Percentiles rank a stretch among this genome's conserved stretches.
Evolutionary conservation across 2,329 filamentous ascomycete genomes (phyloP).

Genomic region (Cylindrodendrum hubeiense): DNA sequence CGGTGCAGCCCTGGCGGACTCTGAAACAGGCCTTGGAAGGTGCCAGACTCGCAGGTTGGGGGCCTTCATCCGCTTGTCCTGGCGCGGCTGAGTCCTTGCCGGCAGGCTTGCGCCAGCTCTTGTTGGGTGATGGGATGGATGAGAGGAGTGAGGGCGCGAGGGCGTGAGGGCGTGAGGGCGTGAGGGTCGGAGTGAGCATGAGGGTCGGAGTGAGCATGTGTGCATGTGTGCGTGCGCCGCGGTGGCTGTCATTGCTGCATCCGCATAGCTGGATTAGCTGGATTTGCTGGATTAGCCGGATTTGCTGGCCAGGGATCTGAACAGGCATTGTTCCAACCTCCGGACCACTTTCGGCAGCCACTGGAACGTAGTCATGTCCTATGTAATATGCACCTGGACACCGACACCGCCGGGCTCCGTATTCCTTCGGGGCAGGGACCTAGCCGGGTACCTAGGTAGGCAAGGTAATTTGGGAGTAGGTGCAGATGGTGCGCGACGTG

Average conservation of each 20-base stretch:
- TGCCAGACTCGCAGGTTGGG: background rate
- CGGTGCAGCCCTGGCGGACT: slow-evolving; percentile 30
- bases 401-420: slow-evolving; percentile 1
- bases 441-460: background rate
- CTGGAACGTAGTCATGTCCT: slow-evolving; percentile 19
- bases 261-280: slow-evolving; percentile 1
- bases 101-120: background rate
- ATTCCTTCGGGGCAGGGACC: background rate
- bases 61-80: background rate
- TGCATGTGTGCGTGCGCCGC: background rate
- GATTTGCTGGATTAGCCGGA: no score
- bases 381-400: background rate
- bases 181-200: no score
- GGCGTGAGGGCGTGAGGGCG: background rate
- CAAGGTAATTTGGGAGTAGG: background rate
- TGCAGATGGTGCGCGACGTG: background rate
- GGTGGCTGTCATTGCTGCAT: slow-evolving; percentile 11
- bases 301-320: slow-evolving; percentile 15
- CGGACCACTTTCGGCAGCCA: slow-evolving; percentile 18
- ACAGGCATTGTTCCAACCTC: slow-evolving; percentile 24
- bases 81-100: background rate
- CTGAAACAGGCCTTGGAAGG: slow-evolving; percentile 33
- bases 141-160: background rate
- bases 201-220: background rate
- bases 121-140: background rate